These are phyloP conservation scores for Kodamaea neixiangensis DNA, from an alignment of 805 yeast species.

Conservation along the genomic window DNA sequence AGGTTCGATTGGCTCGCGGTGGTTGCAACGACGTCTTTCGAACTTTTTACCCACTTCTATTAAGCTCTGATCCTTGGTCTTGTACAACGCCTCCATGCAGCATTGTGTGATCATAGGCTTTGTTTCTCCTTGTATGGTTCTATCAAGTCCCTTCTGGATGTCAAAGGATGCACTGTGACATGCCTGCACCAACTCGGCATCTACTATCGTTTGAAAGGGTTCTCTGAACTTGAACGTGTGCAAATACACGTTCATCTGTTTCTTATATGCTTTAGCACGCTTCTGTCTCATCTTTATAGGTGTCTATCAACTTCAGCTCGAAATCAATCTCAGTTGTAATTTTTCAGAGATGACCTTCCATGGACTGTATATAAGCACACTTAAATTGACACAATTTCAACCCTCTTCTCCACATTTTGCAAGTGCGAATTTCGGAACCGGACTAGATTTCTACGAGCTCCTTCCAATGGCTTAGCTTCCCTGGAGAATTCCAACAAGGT, in stretches of 20 bases:
- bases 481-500: neutral
- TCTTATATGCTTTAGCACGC: slow-evolving; percentile 90
- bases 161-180: slow-evolving; percentile 72
- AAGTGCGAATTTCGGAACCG: neutral
- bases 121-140: slow-evolving; percentile 82
- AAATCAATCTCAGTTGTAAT: neutral
- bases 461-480: neutral
- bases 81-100: slow-evolving; percentile 83
- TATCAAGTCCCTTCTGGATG: slow-evolving; percentile 72
- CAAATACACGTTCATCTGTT: slow-evolving; percentile 83
- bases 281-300: slow-evolving; percentile 78
- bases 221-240: slow-evolving; percentile 90
- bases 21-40: slow-evolving; percentile 93
- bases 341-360: slow-evolving; percentile 7
- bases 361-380: slow-evolving; percentile 3
- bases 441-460: neutral
- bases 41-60: slow-evolving; percentile 77
- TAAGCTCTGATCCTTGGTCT: slow-evolving; percentile 68
- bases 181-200: slow-evolving; percentile 70
- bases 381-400: neutral
- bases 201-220: slow-evolving; percentile 89
- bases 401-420: neutral
- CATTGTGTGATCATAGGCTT: slow-evolving; percentile 96
- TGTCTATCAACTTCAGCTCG: neutral
- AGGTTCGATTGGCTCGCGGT: slow-evolving; percentile 64